Conservation (phyloP, 805 yeast genomes). For the Starmerella bombi region DNA sequence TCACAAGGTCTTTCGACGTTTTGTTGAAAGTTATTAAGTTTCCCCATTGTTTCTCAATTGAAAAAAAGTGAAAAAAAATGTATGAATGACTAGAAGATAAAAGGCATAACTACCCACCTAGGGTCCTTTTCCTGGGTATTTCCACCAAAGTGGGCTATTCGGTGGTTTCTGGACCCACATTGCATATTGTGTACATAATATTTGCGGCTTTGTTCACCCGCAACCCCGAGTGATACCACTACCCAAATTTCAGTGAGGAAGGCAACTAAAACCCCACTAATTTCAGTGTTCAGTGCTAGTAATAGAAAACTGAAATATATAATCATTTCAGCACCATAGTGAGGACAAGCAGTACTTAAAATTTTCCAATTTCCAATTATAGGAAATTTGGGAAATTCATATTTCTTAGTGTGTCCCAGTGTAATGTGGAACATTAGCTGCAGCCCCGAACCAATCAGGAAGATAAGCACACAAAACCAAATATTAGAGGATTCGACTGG, state of each 20-base stretch:
- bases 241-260: slow-evolving; percentile 25
- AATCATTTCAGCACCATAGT: slow-evolving; percentile 46
- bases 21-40: too few relatives aligned
- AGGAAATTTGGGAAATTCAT: slow-evolving; percentile 37
- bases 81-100: neutral
- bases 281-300: slow-evolving; percentile 9
- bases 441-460: slow-evolving; percentile 30
- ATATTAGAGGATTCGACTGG: neutral
- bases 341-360: slow-evolving; percentile 39
- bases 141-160: too few relatives aligned
- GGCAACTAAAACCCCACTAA: slow-evolving; percentile 10
- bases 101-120: slow-evolving; percentile 8
- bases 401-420: slow-evolving; percentile 40
- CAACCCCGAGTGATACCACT: slow-evolving; percentile 34
- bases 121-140: neutral
- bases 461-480: slow-evolving; percentile 18
- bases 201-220: slow-evolving; percentile 36
- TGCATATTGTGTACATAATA: slow-evolving; percentile 28
- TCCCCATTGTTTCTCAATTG: too few relatives aligned
- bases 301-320: slow-evolving; percentile 32
- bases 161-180: neutral
- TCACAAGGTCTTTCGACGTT: too few relatives aligned
- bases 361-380: slow-evolving; percentile 25
- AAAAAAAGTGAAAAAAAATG: neutral
- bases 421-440: slow-evolving; percentile 40